Evolutionary conservation across 306 rosid genomes (phyloP), one percentile per base, ranked within the genome.

Genomic region (Lablab purpureus): DNA sequence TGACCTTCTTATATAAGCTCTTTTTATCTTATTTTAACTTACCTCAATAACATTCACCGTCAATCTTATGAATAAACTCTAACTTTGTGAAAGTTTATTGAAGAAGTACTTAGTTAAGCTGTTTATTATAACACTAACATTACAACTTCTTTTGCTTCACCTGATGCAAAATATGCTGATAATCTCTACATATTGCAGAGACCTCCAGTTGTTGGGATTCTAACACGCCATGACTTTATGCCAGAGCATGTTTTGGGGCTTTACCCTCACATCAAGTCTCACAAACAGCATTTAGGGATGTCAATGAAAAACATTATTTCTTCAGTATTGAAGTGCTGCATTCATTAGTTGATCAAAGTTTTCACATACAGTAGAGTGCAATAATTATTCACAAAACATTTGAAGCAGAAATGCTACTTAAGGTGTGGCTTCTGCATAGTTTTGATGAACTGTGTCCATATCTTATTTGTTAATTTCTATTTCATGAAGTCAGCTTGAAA

Each of bases 221-320:
- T 94, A 52, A 94, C 97, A 0, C 89, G 98, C 74, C 98, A 94
- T 17, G 96, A 94, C 87, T 90, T 94, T 73, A 90, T 94, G 98
- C 93, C 89, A 1, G 98, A 94, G 73, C 97, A 91, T 81, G 65
- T 94, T 58, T 81, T 91, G 85, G 90, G 90, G 84, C 97, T 89
- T 34, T 75, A 87, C 84, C 92, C 94, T 15, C 58, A 89, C n/a
- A 71, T 94, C 51, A 84, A 83, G 67, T 84, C 81, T 58, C 87
- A 74, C 47, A 74, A 74, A 76, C 75, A 82, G 83, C 84, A 81
- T 75, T 65, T 70, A 76, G 23, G 59, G 78, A 55, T 81, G 80
- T 65, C 43, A 32, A n/a, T 63, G 66, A 75, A 75, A 52, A 23
- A 64, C n/a, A 43, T 52, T 54, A 66, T 75, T 58, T 63, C 27